Evolutionary conservation across 495 filamentous ascomycete genomes (phyloP).

Genomic region (Rhypophila decipiens): DNA sequence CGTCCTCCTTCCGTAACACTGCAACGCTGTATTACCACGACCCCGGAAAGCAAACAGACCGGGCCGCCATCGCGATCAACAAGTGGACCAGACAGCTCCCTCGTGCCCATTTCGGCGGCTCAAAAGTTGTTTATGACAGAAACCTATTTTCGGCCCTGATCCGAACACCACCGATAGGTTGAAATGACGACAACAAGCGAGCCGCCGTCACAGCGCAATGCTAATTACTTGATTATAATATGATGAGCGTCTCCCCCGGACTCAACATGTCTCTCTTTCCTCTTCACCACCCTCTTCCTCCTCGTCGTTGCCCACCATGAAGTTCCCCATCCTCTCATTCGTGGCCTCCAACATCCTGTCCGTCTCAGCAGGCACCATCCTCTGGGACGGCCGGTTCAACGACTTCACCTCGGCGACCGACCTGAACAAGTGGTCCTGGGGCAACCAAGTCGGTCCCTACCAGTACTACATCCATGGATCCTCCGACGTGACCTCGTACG

Average conservation of each 20-base stretch:
- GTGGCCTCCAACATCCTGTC: conserved; percentile 16
- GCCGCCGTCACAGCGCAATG: neutral
- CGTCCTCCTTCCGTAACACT: conserved; percentile 20
- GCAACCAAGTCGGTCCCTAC: conserved; percentile 58
- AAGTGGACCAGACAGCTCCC: too few species aligned
- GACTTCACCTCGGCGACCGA: conserved; percentile 44
- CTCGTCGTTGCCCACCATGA: conserved; percentile 22
- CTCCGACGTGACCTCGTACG: conserved; percentile 48
- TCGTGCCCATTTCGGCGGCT: too few species aligned
- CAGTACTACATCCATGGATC: conserved; percentile 70
- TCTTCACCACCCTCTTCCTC: neutral
- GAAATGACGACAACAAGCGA: neutral
- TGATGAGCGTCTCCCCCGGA: neutral
- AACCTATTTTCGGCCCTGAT: neutral
- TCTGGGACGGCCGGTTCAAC: conserved; percentile 61
- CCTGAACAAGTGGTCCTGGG: conserved; percentile 59
- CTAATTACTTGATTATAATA: neutral
- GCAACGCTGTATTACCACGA: conserved; percentile 11
- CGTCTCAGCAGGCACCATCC: conserved; percentile 35
- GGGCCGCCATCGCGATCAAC: conserved; percentile 20
- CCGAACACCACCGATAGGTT: neutral
- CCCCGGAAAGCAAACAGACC: conserved; percentile 8
- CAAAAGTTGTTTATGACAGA: too few species aligned
- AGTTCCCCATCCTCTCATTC: conserved; percentile 18
- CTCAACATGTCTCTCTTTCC: neutral